phyloP scores from a whole-genome alignment of 2,329 filamentous ascomycete species.

The Alternaria postmessia region DNA sequence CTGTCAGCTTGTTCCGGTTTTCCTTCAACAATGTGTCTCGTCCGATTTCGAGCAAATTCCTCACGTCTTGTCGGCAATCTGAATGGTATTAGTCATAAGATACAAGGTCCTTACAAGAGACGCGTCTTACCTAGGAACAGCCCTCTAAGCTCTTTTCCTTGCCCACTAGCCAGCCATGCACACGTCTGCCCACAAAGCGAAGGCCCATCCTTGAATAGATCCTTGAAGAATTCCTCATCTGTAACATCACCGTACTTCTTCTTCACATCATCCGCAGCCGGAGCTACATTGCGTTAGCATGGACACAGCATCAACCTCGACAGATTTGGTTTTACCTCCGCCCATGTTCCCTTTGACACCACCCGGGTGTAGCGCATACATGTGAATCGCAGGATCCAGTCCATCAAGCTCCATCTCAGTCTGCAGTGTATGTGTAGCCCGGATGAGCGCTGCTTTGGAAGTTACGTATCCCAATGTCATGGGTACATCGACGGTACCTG shows the following conservation, averaged over 20 bases:
- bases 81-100: not conserved
- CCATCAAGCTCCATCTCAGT: slow-evolving; percentile 40
- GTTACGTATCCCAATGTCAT: slow-evolving; percentile 43
- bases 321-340: slow-evolving; percentile 20
- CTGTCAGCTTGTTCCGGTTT: slow-evolving; percentile 37
- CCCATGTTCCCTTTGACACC: slow-evolving; percentile 41
- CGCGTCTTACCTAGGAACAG: slow-evolving; percentile 33
- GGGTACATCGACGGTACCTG: slow-evolving; percentile 42
- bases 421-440: slow-evolving; percentile 42
- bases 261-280: slow-evolving; percentile 30
- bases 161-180: slow-evolving; percentile 38
- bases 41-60: slow-evolving; percentile 32
- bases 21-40: slow-evolving; percentile 37
- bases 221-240: slow-evolving; percentile 36
- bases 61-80: slow-evolving; percentile 45
- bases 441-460: slow-evolving; percentile 39
- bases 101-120: accelerated
- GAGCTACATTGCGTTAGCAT: slow-evolving; percentile 25
- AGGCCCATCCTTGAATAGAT: slow-evolving; percentile 40
- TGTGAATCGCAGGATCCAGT: slow-evolving; percentile 37
- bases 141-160: slow-evolving; percentile 39
- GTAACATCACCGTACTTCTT: slow-evolving; percentile 39
- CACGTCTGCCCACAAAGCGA: slow-evolving; percentile 43
- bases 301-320: not conserved
- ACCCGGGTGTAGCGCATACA: slow-evolving; percentile 44